Conservation (phyloP, 305 asterid genomes). For the Fraxinus paxiana region DNA sequence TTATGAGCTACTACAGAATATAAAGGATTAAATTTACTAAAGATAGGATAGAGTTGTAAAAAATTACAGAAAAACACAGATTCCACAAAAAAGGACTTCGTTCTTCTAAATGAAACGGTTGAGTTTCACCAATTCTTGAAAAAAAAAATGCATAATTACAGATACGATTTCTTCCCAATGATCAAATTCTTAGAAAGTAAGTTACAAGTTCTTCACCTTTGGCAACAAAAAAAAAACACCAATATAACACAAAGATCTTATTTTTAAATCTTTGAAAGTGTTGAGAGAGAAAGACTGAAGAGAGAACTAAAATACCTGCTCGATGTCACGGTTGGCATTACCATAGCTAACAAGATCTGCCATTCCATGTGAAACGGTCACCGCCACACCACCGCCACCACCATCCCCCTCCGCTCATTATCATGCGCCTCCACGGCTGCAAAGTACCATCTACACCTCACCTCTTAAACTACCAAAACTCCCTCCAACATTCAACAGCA, state of each 20-base stretch:
- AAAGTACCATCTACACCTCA: constrained; percentile 55
- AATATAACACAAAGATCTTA: constrained; percentile 5
- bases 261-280: not conserved
- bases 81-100: not conserved
- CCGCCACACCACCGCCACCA: constrained; percentile 70
- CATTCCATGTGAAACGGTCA: constrained; percentile 86
- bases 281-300: constrained; percentile 1
- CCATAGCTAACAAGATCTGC: constrained; percentile 94
- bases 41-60: not conserved
- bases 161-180: constrained; percentile 1
- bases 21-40: constrained; percentile 15
- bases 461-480: constrained; percentile 27
- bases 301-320: constrained; percentile 55
- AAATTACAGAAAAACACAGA: constrained; percentile 3
- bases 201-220: constrained; percentile 3
- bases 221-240: not conserved
- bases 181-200: not conserved
- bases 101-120: constrained; percentile 23
- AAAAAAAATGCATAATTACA: not conserved
- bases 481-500: constrained; percentile 19
- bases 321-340: constrained; percentile 77
- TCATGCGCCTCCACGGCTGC: constrained; percentile 60
- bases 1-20: not conserved
- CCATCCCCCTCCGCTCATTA: constrained; percentile 73
- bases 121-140: constrained; percentile 8